These are phyloP conservation scores for Torulaspora maleeae DNA, from an alignment of 805 yeast species.

Conservation along the genomic window DNA sequence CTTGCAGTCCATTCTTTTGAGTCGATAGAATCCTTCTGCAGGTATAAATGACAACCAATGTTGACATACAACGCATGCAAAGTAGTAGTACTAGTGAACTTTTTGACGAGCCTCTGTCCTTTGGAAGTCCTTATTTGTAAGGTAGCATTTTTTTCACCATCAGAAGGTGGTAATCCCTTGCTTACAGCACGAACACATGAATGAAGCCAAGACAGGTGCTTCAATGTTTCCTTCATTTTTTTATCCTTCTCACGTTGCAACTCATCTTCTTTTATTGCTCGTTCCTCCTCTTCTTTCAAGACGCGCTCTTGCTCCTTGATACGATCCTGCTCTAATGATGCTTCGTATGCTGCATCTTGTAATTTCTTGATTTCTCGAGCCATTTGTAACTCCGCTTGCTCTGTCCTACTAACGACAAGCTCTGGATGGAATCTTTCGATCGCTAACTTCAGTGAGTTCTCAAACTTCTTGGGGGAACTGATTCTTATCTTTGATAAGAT, in stretches of 20 bases:
- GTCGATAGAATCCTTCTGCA: slow-evolving; percentile 51
- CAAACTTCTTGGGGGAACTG: slow-evolving; percentile 34
- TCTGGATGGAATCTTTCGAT: slow-evolving; percentile 59
- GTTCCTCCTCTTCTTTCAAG: slow-evolving; percentile 17
- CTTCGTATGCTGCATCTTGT: slow-evolving; percentile 65
- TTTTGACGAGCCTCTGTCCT: slow-evolving; percentile 31
- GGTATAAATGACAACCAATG: slow-evolving; percentile 27
- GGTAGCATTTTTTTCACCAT: slow-evolving; percentile 19
- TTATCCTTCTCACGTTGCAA: slow-evolving; percentile 11
- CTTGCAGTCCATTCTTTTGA: slow-evolving; percentile 62
- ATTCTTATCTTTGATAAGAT: slow-evolving; percentile 32
- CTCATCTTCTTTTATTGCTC: slow-evolving; percentile 3
- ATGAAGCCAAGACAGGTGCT: slow-evolving; percentile 25
- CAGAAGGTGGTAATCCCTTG: neutral
- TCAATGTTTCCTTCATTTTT: slow-evolving; percentile 17
- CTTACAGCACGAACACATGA: slow-evolving; percentile 14
- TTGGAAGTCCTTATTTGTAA: slow-evolving; percentile 33
- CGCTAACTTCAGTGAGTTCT: slow-evolving; percentile 38
- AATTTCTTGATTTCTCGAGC: slow-evolving; percentile 55
- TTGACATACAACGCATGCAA: slow-evolving; percentile 23
- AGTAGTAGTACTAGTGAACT: slow-evolving; percentile 19
- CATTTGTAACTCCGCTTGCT: slow-evolving; percentile 53
- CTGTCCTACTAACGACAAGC: slow-evolving; percentile 52
- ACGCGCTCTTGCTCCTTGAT: slow-evolving; percentile 46
- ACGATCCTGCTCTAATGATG: slow-evolving; percentile 54